Conservation (phyloP, 495 filamentous ascomycete genomes). For the Viridothelium virens region DNA sequence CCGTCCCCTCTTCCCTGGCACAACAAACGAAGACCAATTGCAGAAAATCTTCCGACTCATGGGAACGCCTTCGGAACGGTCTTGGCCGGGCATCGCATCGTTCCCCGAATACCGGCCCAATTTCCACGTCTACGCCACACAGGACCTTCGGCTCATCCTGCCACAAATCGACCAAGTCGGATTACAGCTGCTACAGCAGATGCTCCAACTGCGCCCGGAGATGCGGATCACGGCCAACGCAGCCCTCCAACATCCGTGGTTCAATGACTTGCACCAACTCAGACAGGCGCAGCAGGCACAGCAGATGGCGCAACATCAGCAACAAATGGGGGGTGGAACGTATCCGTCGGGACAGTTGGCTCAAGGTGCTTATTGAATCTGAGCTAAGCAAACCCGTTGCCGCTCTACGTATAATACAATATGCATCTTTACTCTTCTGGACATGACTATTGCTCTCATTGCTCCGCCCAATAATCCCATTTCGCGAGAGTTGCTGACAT, state of each 20-base stretch:
- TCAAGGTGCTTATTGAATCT: not conserved
- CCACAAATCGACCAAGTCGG: constrained; percentile 83
- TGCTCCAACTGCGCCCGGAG: constrained; percentile 91
- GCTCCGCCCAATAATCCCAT: not conserved
- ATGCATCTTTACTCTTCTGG: not conserved
- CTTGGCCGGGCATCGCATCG: constrained; percentile 82
- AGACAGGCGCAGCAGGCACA: constrained; percentile 36
- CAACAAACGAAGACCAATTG: constrained; percentile 92
- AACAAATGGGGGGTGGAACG: constrained; percentile 9
- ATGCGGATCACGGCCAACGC: constrained; percentile 79
- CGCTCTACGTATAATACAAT: not conserved
- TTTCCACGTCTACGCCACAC: constrained; percentile 92
- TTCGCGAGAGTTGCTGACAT: not conserved
- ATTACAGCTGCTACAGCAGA: constrained; percentile 74
- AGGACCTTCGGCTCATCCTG: constrained; percentile 74
- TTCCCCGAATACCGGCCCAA: constrained; percentile 92
- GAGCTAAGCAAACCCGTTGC: not conserved
- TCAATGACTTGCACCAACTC: constrained; percentile 54
- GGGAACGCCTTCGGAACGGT: constrained; percentile 87
- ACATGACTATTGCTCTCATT: not conserved
- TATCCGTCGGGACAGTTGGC: constrained; percentile 7
- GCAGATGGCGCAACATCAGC: constrained; percentile 15
- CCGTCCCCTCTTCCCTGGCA: constrained; percentile 85
- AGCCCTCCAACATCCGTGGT: constrained; percentile 86
- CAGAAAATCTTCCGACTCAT: constrained; percentile 94